These are phyloP conservation scores for Neofusicoccum ribis DNA, from an alignment of 2,329 filamentous ascomycete genomes.

Conservation along the genomic window DNA sequence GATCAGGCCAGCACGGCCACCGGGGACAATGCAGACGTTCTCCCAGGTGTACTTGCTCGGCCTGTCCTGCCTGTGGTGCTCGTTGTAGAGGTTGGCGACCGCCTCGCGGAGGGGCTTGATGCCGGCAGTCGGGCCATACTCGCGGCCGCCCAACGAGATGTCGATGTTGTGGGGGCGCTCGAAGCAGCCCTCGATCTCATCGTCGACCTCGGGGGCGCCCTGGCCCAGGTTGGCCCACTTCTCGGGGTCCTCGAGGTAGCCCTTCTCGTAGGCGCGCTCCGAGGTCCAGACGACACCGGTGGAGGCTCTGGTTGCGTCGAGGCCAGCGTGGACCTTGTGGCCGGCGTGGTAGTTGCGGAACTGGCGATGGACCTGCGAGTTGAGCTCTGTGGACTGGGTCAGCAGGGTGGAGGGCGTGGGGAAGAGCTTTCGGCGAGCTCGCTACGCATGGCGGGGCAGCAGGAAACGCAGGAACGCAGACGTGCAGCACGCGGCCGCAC, in stretches of 20 bases:
- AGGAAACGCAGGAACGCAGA: not conserved
- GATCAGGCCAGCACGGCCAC: slow-evolving; percentile 88
- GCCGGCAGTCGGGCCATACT: slow-evolving; percentile 90
- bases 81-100: slow-evolving; percentile 90
- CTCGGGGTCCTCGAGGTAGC: slow-evolving; percentile 78
- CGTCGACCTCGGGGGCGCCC: slow-evolving; percentile 90
- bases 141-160: slow-evolving; percentile 73
- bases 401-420: not conserved
- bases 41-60: slow-evolving; percentile 92
- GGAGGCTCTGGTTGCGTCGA: slow-evolving; percentile 82
- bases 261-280: slow-evolving; percentile 84
- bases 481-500: not conserved
- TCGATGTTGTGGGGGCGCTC: slow-evolving; percentile 76
- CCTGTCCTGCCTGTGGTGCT: slow-evolving; percentile 85
- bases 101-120: slow-evolving; percentile 89
- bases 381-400: slow-evolving; percentile 59
- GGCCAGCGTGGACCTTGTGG: slow-evolving; percentile 84
- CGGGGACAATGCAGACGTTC: slow-evolving; percentile 95
- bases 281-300: slow-evolving; percentile 95
- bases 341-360: slow-evolving; percentile 90
- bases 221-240: slow-evolving; percentile 93
- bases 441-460: not conserved
- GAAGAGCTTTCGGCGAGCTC: not conserved
- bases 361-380: slow-evolving; percentile 81
- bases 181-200: slow-evolving; percentile 89